Percentiles rank a stretch among this genome's conserved stretches.
Evolutionary conservation across 192 early-diverging fungal genomes (phyloP).

Genomic region (Lunasporangiospora selenospora): DNA sequence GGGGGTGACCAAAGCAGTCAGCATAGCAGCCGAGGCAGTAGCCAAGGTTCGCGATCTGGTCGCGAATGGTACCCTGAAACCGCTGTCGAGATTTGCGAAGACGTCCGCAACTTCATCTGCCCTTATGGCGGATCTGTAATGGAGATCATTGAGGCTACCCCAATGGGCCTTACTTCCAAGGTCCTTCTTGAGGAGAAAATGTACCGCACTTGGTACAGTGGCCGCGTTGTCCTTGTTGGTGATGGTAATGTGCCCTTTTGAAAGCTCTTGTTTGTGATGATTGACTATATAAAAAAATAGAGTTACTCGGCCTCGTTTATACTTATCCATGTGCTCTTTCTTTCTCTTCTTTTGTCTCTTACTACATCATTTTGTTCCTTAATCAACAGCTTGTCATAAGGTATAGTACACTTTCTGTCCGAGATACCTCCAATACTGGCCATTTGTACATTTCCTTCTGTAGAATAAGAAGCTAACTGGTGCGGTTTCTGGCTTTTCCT

Average conservation of each 20-base stretch:
- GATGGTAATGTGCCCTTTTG: constrained; percentile 6
- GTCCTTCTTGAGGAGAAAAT: constrained; percentile 42
- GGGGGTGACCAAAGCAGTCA: not conserved
- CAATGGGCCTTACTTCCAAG: constrained; percentile 36
- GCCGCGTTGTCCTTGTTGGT: constrained; percentile 38
- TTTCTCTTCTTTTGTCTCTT: not conserved
- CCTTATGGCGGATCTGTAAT: constrained; percentile 44
- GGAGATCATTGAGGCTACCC: constrained; percentile 42
- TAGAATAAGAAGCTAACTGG: not conserved
- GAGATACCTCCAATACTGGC: no score
- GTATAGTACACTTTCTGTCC: not conserved
- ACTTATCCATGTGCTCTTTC: not conserved
- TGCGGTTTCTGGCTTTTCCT: not conserved
- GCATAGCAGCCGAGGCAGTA: not conserved
- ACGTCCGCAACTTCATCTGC: constrained; percentile 47
- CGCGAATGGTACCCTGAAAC: constrained; percentile 49
- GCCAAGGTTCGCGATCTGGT: not conserved
- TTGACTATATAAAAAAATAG: not conserved
- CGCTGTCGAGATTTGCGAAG: constrained; percentile 40
- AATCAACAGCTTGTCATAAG: constrained; percentile 25
- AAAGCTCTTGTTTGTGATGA: not conserved
- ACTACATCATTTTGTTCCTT: constrained; percentile 1
- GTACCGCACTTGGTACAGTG: constrained; percentile 41
- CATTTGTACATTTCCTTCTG: not conserved
- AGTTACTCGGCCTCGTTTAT: not conserved